Evolutionary conservation across 2,329 filamentous ascomycete genomes (phyloP), one percentile per base, ranked within the genome.

Genomic region (Hansfordia pulvinata): DNA sequence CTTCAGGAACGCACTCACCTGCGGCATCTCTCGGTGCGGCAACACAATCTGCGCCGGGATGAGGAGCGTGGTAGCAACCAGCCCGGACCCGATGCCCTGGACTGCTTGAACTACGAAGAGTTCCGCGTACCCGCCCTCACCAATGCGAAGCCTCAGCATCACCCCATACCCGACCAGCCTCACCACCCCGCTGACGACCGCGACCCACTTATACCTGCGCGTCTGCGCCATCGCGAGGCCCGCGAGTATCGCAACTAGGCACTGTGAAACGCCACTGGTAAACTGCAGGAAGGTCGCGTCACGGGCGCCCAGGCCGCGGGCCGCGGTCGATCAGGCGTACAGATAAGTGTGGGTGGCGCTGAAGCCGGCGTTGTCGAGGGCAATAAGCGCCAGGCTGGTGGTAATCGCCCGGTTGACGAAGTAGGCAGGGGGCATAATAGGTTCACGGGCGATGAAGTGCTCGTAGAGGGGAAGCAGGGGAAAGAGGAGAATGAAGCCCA

Each of bases 241-340:
- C 9, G 22, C 12, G 12, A 34, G 5, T 3, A 31, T 29, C 8
- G 26, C 29, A 9, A 17, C 17, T 14, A 29, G 20, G 14, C 19
- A 31, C 10, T 25, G 21, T 11, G 30, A 16, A 8, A 34, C 32
- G n/a, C 22, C 29, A 16, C 49, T 47, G 6, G 41, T 44, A 27
- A 47, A 48, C 17, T 38, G 43, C n/a, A 28, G 15, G 17, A 19
- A 16, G 10, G 13, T 28, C 4, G 25, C 29, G 8, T 19, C 16
- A 8, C 20, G 17, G 20, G 25, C 23, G 10, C 10, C 11, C 19
- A 31, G 19, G 11, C 23, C 26, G 10, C 23, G 25, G 6, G 29
- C 29, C 10, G 29, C 25, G 11, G 29, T 17, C n/a, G 16, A 26
- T 29, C 29, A 34, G 10, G 21, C 23, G 17, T 34, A 34, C 7